Conservation (phyloP, 768 basidiomycete genomes). For the Mycena vulgaris region DNA sequence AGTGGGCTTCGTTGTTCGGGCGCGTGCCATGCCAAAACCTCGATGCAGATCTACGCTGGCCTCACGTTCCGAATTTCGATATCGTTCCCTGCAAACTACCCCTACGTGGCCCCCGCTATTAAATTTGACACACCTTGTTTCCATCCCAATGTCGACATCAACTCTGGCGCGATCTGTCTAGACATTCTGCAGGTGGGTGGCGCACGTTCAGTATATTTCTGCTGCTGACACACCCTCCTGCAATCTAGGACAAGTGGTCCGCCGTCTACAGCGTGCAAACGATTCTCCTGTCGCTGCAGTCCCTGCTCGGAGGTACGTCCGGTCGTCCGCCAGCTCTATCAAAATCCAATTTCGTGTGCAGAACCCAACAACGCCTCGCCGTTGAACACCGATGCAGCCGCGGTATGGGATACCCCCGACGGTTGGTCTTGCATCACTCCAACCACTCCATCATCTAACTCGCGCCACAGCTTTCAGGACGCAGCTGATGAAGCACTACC, state of each 20-base stretch:
- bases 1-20: constrained; percentile 44
- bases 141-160: constrained; percentile 92
- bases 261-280: constrained; percentile 95
- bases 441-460: constrained; percentile 12
- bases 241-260: constrained; percentile 89
- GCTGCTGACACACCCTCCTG: constrained; percentile 2
- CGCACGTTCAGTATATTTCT: neutral
- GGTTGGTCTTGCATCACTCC: constrained; percentile 56
- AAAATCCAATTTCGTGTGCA: constrained; percentile 45
- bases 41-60: constrained; percentile 74
- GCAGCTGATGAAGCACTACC: constrained; percentile 82
- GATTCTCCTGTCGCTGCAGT: constrained; percentile 89
- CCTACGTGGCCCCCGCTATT: constrained; percentile 87
- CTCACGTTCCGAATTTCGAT: constrained; percentile 89
- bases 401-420: constrained; percentile 81
- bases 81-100: constrained; percentile 89
- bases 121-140: constrained; percentile 93
- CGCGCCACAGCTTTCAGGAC: constrained; percentile 72
- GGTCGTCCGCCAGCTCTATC: neutral
- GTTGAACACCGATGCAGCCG: constrained; percentile 88
- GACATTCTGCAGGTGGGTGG: constrained; percentile 85
- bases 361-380: constrained; percentile 97
- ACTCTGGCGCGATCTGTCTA: constrained; percentile 83
- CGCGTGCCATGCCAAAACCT: constrained; percentile 24
- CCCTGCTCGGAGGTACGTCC: constrained; percentile 83